Percentiles rank a stretch among this genome's conserved stretches.
phyloP scores from a whole-genome alignment of 129 eudicot species.

The Silybum marianum region DNA sequence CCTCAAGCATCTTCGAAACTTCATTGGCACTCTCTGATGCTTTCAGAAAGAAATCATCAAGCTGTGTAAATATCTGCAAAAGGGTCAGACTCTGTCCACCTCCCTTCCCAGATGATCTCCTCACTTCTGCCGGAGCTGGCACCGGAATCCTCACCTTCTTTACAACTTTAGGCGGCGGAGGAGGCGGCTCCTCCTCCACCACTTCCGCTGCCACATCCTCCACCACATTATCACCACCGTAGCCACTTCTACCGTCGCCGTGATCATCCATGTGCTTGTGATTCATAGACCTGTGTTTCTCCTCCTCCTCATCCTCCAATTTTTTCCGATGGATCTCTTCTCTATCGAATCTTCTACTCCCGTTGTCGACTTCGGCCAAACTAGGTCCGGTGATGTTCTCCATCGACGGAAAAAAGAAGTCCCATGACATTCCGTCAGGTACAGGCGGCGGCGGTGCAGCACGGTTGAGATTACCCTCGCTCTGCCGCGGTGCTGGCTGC shows the following conservation, averaged over 20 bases:
- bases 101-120: conserved; percentile 44
- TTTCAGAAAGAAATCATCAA: conserved; percentile 87
- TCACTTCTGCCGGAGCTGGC: conserved; percentile 38
- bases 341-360: conserved; percentile 26
- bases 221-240: conserved; percentile 33
- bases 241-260: conserved; percentile 21
- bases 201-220: conserved; percentile 31
- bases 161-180: conserved; percentile 40
- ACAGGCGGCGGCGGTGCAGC: conserved; percentile 52
- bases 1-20: conserved; percentile 95
- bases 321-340: conserved; percentile 50
- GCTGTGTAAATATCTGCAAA: conserved; percentile 64
- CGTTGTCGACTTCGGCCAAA: conserved; percentile 54
- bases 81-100: conserved; percentile 41
- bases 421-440: conserved; percentile 51
- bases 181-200: conserved; percentile 46
- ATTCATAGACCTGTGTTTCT: conserved; percentile 23
- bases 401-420: conserved; percentile 53
- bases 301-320: conserved; percentile 39
- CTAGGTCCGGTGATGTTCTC: conserved; percentile 58
- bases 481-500: conserved; percentile 18
- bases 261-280: conserved; percentile 17
- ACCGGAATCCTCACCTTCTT: conserved; percentile 56
- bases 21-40: conserved; percentile 95
- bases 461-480: conserved; percentile 11